Evolutionary conservation across 805 yeast species (phyloP), one percentile per base, ranked within the genome.

Genomic region (Candida sanyiensis): DNA sequence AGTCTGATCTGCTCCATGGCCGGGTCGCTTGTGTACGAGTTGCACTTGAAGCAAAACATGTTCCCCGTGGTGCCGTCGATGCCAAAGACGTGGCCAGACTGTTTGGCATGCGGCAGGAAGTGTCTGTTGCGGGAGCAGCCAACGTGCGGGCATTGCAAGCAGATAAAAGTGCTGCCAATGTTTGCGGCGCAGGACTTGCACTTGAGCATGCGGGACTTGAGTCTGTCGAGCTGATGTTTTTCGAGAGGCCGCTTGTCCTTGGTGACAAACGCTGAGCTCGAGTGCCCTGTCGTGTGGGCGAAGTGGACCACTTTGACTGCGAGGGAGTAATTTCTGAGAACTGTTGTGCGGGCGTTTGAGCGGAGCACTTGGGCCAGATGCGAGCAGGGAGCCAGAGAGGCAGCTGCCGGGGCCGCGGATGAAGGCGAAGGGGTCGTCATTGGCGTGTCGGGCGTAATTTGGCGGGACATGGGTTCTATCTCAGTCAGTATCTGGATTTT

Each of bases 1-100:
- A 37, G 46, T 28, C 88, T 62, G 22, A 72, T 66, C n/a, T 56
- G 55, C 43, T 82, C 85, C 27, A 83, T 59, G 33, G 63, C 62
- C 3, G 73, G 68, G 49, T 83, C 83, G 44, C 80, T 73, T 19
- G 84, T 75, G 52, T 80, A 82, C 49, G 80, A 80, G 12, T 74
- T 72, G 61, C 97, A 90, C 56, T 71, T 75, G 59, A 83, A 83
- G 58, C 97, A 90, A 53, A 75, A 81, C 31, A 89, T 59, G 33
- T 80, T 69, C 2, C 89, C 89, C 35, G 76, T 71, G 15, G 66
- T 64, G 3, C 87, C 67, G 57, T 83, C 88, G 27, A 86, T 80
- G 17, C 81, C 86, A 56, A 78, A 70, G 3, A 67, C 56, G 59
- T 79, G 86, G 17, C 74, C 73, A 3, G 60, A 54, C 12, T 53